Evolutionary conservation across 352 stramenopile genomes (phyloP), one percentile per base, ranked within the genome.

Genomic region (Phytophthora capsici): DNA sequence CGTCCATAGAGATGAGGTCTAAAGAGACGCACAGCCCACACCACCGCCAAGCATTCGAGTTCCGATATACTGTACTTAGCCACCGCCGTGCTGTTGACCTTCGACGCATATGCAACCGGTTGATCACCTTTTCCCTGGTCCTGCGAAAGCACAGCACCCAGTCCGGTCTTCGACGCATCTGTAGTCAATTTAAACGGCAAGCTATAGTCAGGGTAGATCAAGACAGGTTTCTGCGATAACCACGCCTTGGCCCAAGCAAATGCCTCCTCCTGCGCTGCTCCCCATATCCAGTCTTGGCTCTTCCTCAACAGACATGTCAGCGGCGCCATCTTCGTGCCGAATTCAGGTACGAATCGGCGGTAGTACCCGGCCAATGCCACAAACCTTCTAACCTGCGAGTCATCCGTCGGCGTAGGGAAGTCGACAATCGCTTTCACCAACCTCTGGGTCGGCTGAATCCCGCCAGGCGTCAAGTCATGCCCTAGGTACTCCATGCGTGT

Each of bases 301-400:
- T 75, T 77, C 0, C 64, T 12, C 45, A 75, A 19, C 13, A 80
- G n/a, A 9, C 22, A 22, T 0, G 66, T 73, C n/a, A 80, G 23
- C 6, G 68, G 64, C 4, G 50, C 20, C 43, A 65, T 46, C 14
- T 45, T 57, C 1, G 36, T 9, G 0, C 63, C 58, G 20, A 77
- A 80, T 0, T 57, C 51, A 0, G 30, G 20, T 1, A 78, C 20
- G 38, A 78, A 72, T 1, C 60, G 19, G 0, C 65, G n/a, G 25
- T 75, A 78, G 13, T 75, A 75, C 0, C 62, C 66, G 0, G 62
- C 62, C n/a, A 78, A 13, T 22, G 71, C 58, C 6, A 77, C 56
- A 50, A 77, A 71, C 12, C 63, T 22, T 14, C 51, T 43, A 0
- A 73, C 23, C 9, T 55, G 45, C 0, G 1, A 26, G 4, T n/a